phyloP scores from a whole-genome alignment of 148 eudicot genomes.

The Talinum fruticosum region DNA sequence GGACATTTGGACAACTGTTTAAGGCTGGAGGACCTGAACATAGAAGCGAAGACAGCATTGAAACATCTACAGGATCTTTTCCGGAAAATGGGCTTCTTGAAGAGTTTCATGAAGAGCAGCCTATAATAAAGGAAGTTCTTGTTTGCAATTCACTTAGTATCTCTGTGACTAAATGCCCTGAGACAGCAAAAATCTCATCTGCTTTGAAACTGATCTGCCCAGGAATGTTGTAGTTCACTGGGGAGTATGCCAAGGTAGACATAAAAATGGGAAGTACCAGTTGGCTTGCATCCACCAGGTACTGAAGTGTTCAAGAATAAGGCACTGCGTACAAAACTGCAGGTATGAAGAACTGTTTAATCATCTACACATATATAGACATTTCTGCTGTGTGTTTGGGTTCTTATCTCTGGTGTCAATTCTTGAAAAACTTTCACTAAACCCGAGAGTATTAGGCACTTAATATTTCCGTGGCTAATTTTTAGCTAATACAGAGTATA shows the following conservation, averaged over 20 bases:
- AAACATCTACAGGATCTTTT: constrained; percentile 28
- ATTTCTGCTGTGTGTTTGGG: no score
- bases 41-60: constrained; percentile 32
- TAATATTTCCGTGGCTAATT: no score
- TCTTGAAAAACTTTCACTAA: no score
- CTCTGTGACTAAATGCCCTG: constrained; percentile 52
- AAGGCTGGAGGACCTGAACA: constrained; percentile 41
- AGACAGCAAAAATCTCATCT: constrained; percentile 54
- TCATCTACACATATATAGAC: background rate
- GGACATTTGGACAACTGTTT: constrained; percentile 57
- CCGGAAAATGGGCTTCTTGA: constrained; percentile 40
- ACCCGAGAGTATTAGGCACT: no score
- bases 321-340: constrained; percentile 72
- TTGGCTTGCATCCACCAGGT: constrained; percentile 63
- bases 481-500: no score
- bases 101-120: constrained; percentile 66
- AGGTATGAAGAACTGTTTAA: constrained; percentile 44
- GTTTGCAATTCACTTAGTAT: constrained; percentile 49
- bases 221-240: constrained; percentile 79
- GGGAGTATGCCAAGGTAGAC: constrained; percentile 68
- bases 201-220: constrained; percentile 75
- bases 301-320: constrained; percentile 71
- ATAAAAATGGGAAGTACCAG: constrained; percentile 71
- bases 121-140: constrained; percentile 52
- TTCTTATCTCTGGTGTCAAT: no score